phyloP scores from a whole-genome alignment of 345 rosid genomes.

The Populus tremula region DNA sequence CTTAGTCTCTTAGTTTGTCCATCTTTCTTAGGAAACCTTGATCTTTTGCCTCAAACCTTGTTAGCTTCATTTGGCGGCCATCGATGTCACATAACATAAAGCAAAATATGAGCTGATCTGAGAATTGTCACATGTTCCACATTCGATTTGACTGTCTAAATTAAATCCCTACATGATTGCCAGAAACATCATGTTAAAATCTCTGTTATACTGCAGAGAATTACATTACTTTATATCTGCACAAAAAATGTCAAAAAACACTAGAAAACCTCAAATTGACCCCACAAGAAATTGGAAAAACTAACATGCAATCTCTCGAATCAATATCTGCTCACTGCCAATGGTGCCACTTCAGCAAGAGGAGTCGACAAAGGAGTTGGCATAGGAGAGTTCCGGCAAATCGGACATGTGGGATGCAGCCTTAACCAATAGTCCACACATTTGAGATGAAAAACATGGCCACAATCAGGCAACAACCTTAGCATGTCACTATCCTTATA shows the following conservation, averaged over 20 bases:
- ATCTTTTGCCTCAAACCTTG: too few relatives aligned
- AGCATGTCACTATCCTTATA: conserved; percentile 29
- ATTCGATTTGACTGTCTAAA: too few relatives aligned
- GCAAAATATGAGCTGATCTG: too few relatives aligned
- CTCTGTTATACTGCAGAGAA: background rate
- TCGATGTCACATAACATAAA: too few relatives aligned
- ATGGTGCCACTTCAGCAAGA: background rate
- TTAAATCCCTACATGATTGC: too few relatives aligned
- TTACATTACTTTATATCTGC: background rate
- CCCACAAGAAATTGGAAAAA: background rate
- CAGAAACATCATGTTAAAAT: too few relatives aligned
- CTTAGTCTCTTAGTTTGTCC: too few relatives aligned
- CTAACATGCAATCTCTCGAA: background rate
- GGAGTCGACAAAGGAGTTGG: background rate
- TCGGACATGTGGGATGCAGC: conserved; percentile 36
- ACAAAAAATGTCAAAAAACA: background rate
- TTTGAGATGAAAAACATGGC: conserved; percentile 30
- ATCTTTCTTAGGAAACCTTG: too few relatives aligned
- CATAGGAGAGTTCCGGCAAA: conserved; percentile 32
- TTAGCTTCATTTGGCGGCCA: too few relatives aligned
- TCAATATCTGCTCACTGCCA: background rate
- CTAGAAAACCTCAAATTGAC: background rate
- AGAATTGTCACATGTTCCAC: too few relatives aligned
- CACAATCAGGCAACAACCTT: conserved; percentile 36
- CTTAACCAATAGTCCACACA: conserved; percentile 39